Base-by-base conservation (phyloP, 2,329 filamentous ascomycete species). In the Colletotrichum nymphaeae region DNA sequence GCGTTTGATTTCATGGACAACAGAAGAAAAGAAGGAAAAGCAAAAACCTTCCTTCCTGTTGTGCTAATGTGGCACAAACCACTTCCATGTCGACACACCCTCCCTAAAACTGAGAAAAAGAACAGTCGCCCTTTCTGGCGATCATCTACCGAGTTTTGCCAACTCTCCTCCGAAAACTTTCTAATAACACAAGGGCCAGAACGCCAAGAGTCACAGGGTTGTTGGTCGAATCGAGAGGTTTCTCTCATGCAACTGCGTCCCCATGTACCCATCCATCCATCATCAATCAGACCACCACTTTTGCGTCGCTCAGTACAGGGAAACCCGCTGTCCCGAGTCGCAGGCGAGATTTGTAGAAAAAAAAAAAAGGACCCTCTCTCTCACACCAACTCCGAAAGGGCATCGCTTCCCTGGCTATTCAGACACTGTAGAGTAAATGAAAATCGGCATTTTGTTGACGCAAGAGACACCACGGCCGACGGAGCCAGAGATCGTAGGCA, bases 141-240 rank as follows among this genome's bases (percentile, higher is more conserved):
- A 66, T 66, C 71, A 73, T 69, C 70, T 73, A 73, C 42, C 56
- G 71, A 56, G 67, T 59, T 42, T 42, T 37, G 49, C 30, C 16
- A 62, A 66, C 35, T 55, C 49, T 63, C 60, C 62, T 46, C 35
- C 56, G 28, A 26, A 30, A 56, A 55, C 19, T 49, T 66, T 65
- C 67, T 73, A 73, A 32, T 71, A 73, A 73, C 71, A 73, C 71
- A 73, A 56, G 37, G 60, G 67, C 62, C 71, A 66, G 62, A 73
- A 73, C 71, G 67, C 67, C 67, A 46, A 35, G 70, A n/a, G 52
- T 6, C 22, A 71, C 30, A 24, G 55, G 49, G 19, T 5, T 16
- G 32, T 49, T 26, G 49, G 26, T 24, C 46, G 30, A 59, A 32
- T 26, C 32, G 32, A 59, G 49, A n/a, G 35, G 24, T 22, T 46